Base-by-base conservation (phyloP, 2,329 filamentous ascomycete genomes). In the Didymella exigua region DNA sequence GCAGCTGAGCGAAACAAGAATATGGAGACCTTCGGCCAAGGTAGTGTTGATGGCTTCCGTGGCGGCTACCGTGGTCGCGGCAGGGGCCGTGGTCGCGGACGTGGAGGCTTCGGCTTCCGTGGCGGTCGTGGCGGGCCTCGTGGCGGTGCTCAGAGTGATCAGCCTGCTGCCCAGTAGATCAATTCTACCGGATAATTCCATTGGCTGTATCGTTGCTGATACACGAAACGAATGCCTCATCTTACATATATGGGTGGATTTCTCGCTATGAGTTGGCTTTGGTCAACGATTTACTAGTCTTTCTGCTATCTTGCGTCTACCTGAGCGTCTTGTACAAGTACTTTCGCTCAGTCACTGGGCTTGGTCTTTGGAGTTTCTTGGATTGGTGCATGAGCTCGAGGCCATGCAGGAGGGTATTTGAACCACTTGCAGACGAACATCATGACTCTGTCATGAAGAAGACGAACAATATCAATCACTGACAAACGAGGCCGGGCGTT, bases 1-100 rank as follows among this genome's bases (percentile, higher is more conserved):
- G 89, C 87, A 33, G 92, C 98, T 75, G 95, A 98, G 74, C 90
- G 96, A 73, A 91, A 89, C 75, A 92, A 91, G 79, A 98, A 98
- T 73, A 90, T 99, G 71, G 95, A 99, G 78, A 99, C 95, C 0
- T 99, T 99, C 65, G 95, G 95, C 8, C 93, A 98, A 75, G 93
- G 93, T 48, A 97, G 92, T 65, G 93, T 99, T 19, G 95, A 99
- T 66, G 88, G 86, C 14, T 89, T 86, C 73, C 85, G 89, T 58
- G 86, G 87, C 48, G 88, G 90, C 60, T 95, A 87, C 76, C 88
- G 92, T 46, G 90, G 91, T 26, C 85, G 91, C 37, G 90, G 90
- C 30, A 87, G 92, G 53, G 90, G 90, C 19, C 84, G 89, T 43
- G 87, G 89, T 23, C 78, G 82, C 47, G 82, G 82, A 29, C 81